Percentiles rank a stretch among this genome's conserved stretches.
phyloP scores from a whole-genome alignment of 1,284 basidiomycete genomes.

The Afroboletus lepidellus region DNA sequence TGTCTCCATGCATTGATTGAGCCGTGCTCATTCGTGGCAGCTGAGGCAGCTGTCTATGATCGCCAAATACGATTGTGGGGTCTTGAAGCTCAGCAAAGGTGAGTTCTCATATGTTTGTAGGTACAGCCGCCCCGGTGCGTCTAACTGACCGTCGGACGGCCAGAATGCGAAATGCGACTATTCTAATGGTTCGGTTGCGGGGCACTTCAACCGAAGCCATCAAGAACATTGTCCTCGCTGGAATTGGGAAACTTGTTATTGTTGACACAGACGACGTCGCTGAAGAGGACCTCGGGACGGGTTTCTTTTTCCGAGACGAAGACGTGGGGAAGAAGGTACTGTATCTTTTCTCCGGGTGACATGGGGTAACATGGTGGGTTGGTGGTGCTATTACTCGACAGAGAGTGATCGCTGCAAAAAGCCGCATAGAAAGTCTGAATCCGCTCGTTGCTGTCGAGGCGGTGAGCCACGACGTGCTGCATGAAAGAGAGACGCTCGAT shows the following conservation, averaged over 20 bases:
- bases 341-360: slow-evolving; percentile 31
- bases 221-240: slow-evolving; percentile 88
- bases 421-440: slow-evolving; percentile 86
- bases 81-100: slow-evolving; percentile 95
- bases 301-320: slow-evolving; percentile 92
- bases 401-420: slow-evolving; percentile 82
- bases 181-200: slow-evolving; percentile 79
- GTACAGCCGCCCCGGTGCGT: background rate
- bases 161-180: slow-evolving; percentile 93
- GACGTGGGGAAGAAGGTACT: slow-evolving; percentile 86
- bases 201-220: slow-evolving; percentile 94
- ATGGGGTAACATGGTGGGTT: slow-evolving; percentile 38
- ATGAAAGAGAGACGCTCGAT: slow-evolving; percentile 56
- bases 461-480: slow-evolving; percentile 49
- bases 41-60: slow-evolving; percentile 90
- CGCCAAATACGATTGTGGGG: slow-evolving; percentile 98
- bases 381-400: slow-evolving; percentile 36
- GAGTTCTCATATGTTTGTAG: slow-evolving; percentile 19
- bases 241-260: slow-evolving; percentile 71
- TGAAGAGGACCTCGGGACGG: slow-evolving; percentile 84
- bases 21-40: slow-evolving; percentile 35
- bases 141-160: slow-evolving; percentile 5
- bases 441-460: slow-evolving; percentile 85
- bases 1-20: background rate
- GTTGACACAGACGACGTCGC: slow-evolving; percentile 61